A percentile compares a stretch with the other conserved stretches of the same genome.
phyloP scores from a whole-genome alignment of 1,284 basidiomycete genomes.

The Ganoderma resinaceum region DNA sequence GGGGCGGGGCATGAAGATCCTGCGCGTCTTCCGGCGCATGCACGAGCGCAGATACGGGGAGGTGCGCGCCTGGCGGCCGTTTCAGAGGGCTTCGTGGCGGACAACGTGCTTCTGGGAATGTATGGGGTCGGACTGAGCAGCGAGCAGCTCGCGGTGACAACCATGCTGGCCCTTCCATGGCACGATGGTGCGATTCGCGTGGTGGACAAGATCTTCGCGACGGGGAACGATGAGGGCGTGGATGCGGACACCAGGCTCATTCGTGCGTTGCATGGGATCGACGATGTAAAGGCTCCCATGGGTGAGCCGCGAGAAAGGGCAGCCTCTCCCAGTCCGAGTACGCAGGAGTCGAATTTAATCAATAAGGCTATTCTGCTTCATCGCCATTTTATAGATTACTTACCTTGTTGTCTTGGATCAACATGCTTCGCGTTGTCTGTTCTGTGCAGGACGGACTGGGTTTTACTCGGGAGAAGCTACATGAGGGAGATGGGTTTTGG shows the following conservation, averaged over 20 bases:
- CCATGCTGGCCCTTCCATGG: constrained; percentile 9
- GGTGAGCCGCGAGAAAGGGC: background rate
- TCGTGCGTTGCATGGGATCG: background rate
- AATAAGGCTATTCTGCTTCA: background rate
- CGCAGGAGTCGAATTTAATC: background rate
- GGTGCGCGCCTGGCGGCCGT: constrained; percentile 6
- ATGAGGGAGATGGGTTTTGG: background rate
- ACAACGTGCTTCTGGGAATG: constrained; percentile 9
- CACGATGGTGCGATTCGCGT: background rate
- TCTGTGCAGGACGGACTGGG: background rate
- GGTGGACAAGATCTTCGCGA: constrained; percentile 5
- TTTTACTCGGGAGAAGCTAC: background rate
- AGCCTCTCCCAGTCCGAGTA: background rate
- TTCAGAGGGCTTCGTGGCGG: background rate
- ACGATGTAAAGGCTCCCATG: constrained; percentile 1
- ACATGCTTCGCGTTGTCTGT: background rate
- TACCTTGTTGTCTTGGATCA: background rate
- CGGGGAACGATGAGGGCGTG: background rate
- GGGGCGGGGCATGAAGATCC: background rate
- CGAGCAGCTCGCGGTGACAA: constrained; percentile 1
- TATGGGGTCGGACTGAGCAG: constrained; percentile 3
- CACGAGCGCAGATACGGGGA: constrained; percentile 9
- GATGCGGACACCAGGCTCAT: background rate
- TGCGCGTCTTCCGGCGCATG: constrained; percentile 8
- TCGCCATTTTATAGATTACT: background rate